Percentiles rank a stretch among this genome's conserved stretches.
Evolutionary conservation across 345 rosid species (phyloP).

Genomic region (Salix dunnii): DNA sequence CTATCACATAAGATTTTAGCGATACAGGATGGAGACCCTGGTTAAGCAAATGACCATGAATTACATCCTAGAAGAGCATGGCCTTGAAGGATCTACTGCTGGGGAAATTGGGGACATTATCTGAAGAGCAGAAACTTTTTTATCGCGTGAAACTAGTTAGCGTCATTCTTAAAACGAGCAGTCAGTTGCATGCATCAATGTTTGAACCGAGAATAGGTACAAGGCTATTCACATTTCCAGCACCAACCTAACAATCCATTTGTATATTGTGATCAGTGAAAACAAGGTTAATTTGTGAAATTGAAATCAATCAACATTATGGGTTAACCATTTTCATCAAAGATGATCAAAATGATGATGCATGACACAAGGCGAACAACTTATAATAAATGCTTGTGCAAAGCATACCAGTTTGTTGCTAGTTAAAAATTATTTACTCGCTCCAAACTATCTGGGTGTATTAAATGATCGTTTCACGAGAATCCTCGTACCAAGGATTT

Average conservation of each 20-base stretch:
- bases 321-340: neutral
- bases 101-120: neutral
- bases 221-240: neutral
- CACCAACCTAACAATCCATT: neutral
- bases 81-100: neutral
- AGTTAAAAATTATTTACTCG: neutral
- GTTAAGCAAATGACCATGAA: neutral
- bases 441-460: neutral
- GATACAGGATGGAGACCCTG: neutral
- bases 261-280: neutral
- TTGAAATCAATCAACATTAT: too few species aligned
- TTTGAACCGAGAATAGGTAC: neutral
- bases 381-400: neutral
- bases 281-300: neutral
- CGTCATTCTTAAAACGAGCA: neutral
- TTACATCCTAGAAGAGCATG: neutral
- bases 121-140: neutral
- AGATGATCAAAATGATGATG: neutral
- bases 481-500: constrained; percentile 15
- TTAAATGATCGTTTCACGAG: constrained; percentile 2
- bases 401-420: neutral
- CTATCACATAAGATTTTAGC: neutral
- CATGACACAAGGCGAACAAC: neutral
- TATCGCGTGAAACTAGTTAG: neutral
- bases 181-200: neutral